A percentile compares a stretch with the other conserved stretches of the same genome.
These are phyloP conservation scores for Helotiales sp. DNA, from an alignment of 2,329 filamentous ascomycete genomes.

Conservation along the genomic window DNA sequence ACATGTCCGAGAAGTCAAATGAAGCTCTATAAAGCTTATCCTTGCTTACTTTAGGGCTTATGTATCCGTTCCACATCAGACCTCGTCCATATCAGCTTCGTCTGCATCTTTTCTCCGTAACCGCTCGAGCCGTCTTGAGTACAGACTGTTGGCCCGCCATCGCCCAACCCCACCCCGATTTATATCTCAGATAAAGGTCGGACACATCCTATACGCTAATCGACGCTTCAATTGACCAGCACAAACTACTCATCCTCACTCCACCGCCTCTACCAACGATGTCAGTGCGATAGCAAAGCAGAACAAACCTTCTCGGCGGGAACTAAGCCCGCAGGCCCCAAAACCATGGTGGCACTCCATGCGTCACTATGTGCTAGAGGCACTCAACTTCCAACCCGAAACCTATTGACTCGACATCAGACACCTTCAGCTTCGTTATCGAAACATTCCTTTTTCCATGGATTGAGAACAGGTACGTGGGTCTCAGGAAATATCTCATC, in stretches of 20 bases:
- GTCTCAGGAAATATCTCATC: neutral
- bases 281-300: constrained; percentile 4
- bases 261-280: neutral
- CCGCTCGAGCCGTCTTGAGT: neutral
- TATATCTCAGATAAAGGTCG: neutral
- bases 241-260: neutral
- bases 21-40: neutral
- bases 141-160: neutral
- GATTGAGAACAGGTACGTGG: constrained; percentile 24
- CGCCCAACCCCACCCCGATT: neutral
- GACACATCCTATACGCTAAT: neutral
- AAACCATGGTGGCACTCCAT: constrained; percentile 1
- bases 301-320: neutral
- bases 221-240: neutral
- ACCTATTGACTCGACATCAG: constrained; percentile 1
- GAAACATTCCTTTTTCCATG: constrained; percentile 20
- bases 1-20: neutral
- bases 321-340: neutral
- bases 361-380: constrained; percentile 21
- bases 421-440: constrained; percentile 1
- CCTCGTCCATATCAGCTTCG: neutral
- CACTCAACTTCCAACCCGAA: constrained; percentile 4
- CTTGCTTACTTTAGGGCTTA: neutral
- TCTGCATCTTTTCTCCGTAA: neutral
- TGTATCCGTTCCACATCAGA: neutral